These are phyloP conservation scores for Marasmius sp. DNA, from an alignment of 1,284 basidiomycete genomes.

Conservation along the genomic window DNA sequence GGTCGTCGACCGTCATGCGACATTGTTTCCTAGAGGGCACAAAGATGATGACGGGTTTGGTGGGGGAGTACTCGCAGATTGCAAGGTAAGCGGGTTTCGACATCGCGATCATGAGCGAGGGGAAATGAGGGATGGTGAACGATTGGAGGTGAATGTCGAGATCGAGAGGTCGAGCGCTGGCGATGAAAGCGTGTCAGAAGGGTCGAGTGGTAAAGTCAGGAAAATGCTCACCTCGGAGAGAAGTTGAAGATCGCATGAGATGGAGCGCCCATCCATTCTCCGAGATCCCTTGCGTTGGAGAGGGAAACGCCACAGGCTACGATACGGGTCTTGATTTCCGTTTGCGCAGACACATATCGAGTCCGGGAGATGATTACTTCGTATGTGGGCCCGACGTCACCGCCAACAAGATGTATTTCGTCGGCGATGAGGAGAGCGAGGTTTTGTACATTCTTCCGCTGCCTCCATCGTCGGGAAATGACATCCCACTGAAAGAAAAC, in stretches of 20 bases:
- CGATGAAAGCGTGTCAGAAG: conserved; percentile 3
- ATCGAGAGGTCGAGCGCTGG: conserved; percentile 88
- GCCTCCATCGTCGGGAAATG: conserved; percentile 94
- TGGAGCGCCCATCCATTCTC: conserved; percentile 97
- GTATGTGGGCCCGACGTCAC: conserved; percentile 93
- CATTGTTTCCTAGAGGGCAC: conserved; percentile 95
- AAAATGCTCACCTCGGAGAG: conserved; percentile 69
- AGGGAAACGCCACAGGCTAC: conserved; percentile 94
- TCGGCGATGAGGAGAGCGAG: conserved; percentile 94
- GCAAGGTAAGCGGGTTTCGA: conserved; percentile 97
- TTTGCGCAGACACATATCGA: conserved; percentile 95
- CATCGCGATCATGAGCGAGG: conserved; percentile 98
- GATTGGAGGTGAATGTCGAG: conserved; percentile 98
- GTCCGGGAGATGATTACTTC: conserved; percentile 95
- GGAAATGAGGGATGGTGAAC: conserved; percentile 96
- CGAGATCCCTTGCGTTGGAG: conserved; percentile 94
- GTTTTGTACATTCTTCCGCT: conserved; percentile 94
- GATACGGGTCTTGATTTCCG: conserved; percentile 86
- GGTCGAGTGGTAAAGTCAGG: background rate
- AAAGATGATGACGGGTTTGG: conserved; percentile 89
- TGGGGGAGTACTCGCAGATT: conserved; percentile 85
- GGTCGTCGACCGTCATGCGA: conserved; percentile 88
- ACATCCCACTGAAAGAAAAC: conserved; percentile 81
- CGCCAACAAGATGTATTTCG: conserved; percentile 92
- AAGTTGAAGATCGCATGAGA: conserved; percentile 98